phyloP scores from a whole-genome alignment of 2,329 filamentous ascomycete genomes.

The Decorospora gaudefroyi region DNA sequence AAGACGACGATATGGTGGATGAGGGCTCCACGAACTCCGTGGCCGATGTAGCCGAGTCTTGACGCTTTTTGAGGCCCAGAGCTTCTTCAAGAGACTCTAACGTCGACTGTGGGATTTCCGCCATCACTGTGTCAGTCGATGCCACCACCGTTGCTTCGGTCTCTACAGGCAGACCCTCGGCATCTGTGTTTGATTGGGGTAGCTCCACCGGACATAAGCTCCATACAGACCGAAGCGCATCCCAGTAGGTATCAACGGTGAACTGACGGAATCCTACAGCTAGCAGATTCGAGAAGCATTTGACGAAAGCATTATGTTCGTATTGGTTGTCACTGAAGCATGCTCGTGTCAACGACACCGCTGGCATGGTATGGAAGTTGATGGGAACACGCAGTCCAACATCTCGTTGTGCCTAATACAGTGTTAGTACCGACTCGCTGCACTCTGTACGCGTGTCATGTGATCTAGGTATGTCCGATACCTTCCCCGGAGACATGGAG shows the following conservation, averaged over 20 bases:
- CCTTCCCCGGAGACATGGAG: too few relatives aligned
- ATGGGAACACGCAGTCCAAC: conserved; percentile 63
- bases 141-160: conserved; percentile 19
- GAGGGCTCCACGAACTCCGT: conserved; percentile 1
- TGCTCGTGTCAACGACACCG: conserved; percentile 60
- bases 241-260: conserved; percentile 68
- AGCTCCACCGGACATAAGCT: conserved; percentile 64
- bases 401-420: conserved; percentile 63
- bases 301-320: conserved; percentile 55
- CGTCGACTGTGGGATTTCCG: conserved; percentile 24
- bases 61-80: conserved; percentile 16
- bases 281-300: conserved; percentile 67
- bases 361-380: conserved; percentile 64
- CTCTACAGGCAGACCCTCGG: conserved; percentile 11
- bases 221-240: conserved; percentile 58
- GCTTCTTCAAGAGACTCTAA: conserved; percentile 2
- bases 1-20: too few relatives aligned
- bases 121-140: conserved; percentile 24
- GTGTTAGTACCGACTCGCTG: conserved; percentile 14
- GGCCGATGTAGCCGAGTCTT: conserved; percentile 11
- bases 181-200: conserved; percentile 36
- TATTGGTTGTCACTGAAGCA: conserved; percentile 63
- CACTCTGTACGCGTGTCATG: not conserved
- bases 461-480: not conserved
- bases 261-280: conserved; percentile 63